Evolutionary conservation across 1,139 yeast species (phyloP).

Genomic region (Hansenula sp.): DNA sequence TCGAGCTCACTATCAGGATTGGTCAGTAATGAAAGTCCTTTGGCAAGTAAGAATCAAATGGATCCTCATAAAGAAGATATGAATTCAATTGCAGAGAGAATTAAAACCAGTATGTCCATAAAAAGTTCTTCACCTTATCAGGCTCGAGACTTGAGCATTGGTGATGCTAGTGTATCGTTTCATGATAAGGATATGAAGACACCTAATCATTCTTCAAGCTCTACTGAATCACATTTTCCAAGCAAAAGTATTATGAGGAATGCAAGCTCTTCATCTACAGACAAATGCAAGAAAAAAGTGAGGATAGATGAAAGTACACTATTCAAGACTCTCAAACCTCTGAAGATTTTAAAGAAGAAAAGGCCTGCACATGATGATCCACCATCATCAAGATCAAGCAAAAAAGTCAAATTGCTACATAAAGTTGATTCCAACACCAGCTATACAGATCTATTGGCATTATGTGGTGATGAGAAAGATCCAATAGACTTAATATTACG

Average conservation of each 20-base stretch:
- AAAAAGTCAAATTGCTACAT: conserved; percentile 6
- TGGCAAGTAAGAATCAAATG: background rate
- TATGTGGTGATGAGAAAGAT: conserved; percentile 14
- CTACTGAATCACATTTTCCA: background rate
- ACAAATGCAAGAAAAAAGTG: conserved; percentile 8
- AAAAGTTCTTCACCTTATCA: background rate
- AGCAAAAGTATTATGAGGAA: background rate
- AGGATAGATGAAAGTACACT: conserved; percentile 13
- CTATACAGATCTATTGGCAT: conserved; percentile 6
- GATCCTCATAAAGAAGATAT: background rate
- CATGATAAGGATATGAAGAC: background rate
- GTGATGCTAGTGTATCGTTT: background rate
- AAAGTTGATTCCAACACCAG: conserved; percentile 5
- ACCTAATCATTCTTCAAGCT: background rate
- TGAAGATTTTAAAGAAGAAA: background rate
- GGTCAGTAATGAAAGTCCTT: background rate
- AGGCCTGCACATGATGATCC: background rate
- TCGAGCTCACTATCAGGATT: background rate
- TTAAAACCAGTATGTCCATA: background rate
- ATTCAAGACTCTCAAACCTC: background rate
- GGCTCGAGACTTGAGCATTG: background rate
- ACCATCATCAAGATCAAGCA: background rate
- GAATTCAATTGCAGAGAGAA: background rate
- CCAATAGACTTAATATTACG: conserved; percentile 13
- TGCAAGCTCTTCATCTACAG: background rate